Base-by-base conservation (phyloP, 345 rosid genomes). In the Salix viminalis region DNA sequence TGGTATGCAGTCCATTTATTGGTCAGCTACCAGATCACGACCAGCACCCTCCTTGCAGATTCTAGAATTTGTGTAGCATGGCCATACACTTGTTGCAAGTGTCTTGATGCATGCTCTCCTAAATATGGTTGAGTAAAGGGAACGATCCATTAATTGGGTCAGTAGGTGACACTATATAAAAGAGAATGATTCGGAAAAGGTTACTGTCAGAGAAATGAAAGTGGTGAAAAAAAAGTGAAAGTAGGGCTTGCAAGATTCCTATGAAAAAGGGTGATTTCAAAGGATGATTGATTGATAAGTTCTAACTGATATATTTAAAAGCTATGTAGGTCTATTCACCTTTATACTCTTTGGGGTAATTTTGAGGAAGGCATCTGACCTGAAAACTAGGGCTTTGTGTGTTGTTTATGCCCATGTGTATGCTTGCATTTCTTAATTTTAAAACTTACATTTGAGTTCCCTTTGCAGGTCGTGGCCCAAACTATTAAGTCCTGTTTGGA, bases 401-500 rank as follows among this genome's bases (percentile, higher is more conserved):
- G 10, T 5, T 23, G 28, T 58, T 58, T 58, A 28, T 58, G 14
- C 46, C 46, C 46, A 42, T 42, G 28, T 58, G 42, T 52, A 7
- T 56, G 13, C 48, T 21, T 16, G 28, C 64, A 1, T 58, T 24
- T 15, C 32, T 24, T 64, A 48, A 23, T 11, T 34, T 46, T 23
- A 16, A 48, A 36, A 10, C 21, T 62, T 44, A 15, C 36, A 39
- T 73, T 69, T 60, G 44, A 19, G 16, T 50, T 74, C 34, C 69
- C 2, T 36, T 0, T 74, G 54, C n/a, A 96, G 99, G 91, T 92
- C 77, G 99, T 90, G 67, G 97, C 98, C 76, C 91, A 94, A 83
- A 92, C 99, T 75, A 91, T 96, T 61, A 90, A 83, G 90, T 90
- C 97, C 48, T 92, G 97, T 86, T 87, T 96, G 89, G 99, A 96